phyloP scores from a whole-genome alignment of 305 asterid species.

The Ruellia speciosa region DNA sequence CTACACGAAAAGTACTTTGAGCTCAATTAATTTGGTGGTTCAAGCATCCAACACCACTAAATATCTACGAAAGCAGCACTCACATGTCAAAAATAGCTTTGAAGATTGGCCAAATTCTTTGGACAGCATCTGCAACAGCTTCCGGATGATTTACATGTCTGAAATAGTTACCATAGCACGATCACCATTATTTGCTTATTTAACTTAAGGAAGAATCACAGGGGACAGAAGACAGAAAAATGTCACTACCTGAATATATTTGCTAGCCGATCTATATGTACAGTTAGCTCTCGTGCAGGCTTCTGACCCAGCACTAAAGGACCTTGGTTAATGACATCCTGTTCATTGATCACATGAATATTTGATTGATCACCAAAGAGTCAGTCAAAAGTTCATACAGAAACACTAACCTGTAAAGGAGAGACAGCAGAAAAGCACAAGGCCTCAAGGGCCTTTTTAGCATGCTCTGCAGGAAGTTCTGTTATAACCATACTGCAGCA shows the following conservation, averaged over 20 bases:
- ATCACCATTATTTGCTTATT: slow-evolving; percentile 18
- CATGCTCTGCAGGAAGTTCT: slow-evolving; percentile 93
- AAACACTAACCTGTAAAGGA: slow-evolving; percentile 69
- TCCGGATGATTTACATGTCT: slow-evolving; percentile 95
- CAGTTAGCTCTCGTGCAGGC: slow-evolving; percentile 84
- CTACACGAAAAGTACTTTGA: slow-evolving; percentile 43
- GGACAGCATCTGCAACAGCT: slow-evolving; percentile 98
- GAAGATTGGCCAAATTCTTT: slow-evolving; percentile 93
- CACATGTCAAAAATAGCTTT: slow-evolving; percentile 90
- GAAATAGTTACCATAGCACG: slow-evolving; percentile 26
- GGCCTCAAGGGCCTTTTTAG: slow-evolving; percentile 86
- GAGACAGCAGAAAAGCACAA: slow-evolving; percentile 71
- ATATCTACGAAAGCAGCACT: slow-evolving; percentile 28
- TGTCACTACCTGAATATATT: slow-evolving; percentile 65
- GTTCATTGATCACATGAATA: slow-evolving; percentile 33
- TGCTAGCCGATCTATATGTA: slow-evolving; percentile 90
- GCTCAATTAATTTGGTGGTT: slow-evolving; percentile 19
- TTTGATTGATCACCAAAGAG: slow-evolving; percentile 18
- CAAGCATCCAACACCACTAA: slow-evolving; percentile 21
- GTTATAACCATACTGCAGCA: slow-evolving; percentile 77
- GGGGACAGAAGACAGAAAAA: slow-evolving; percentile 19
- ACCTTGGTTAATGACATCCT: slow-evolving; percentile 83
- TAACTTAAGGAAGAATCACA: slow-evolving; percentile 13
- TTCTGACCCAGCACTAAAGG: slow-evolving; percentile 75
- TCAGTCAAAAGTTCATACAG: slow-evolving; percentile 22